Evolutionary conservation across 177 flowering plant genomes (phyloP), one percentile per base, ranked within the genome.

Genomic region (Telopea speciosissima): DNA sequence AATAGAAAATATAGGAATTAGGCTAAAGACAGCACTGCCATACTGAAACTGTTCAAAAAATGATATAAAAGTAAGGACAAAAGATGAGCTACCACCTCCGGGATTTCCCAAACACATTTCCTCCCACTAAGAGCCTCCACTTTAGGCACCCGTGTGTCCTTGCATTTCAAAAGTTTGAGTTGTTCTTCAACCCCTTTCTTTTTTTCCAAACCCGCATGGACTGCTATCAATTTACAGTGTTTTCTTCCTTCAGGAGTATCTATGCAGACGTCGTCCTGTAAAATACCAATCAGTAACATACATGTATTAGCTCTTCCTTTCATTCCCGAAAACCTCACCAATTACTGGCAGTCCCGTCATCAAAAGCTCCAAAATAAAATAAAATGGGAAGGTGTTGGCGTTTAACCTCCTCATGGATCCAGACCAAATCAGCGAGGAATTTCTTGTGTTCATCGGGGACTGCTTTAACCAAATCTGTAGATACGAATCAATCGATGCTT

Each of bases 381-480:
- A n/a, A n/a, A n/a, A n/a, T n/a, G n/a, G n/a, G n/a, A 36, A 36
- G 40, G 40, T 5, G 7, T 8, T 36, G 7, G 40, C 40, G 7
- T 22, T 73, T 70, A 61, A 87, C 97, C 96, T 91, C 98, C 81
- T 90, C 98, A 76, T 93, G 97, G 28, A 93, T 85, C 98, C 97
- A 93, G 72, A 84, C 93, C 84, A 93, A 67, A 76, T 88, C 82
- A 40, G 88, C 85, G 73, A 93, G 91, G 76, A 91, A 91, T 79
- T 83, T 85, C 83, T 86, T 91, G 79, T 93, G 98, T 26, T 86
- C 92, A 66, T 91, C 94, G 63, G 97, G 98, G 54, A 93, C 96
- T n/a, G 93, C 98, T 78, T 80, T 84, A 11, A 82, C 81, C 81
- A 93, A 80, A 68, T 86, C 98, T 91, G 83, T 66, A 81, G 19